Percentiles rank a stretch among this genome's conserved stretches.
These are phyloP conservation scores for Deuterostichococcus epilithicus DNA, from an alignment of 139 green algal genomes.

Conservation along the genomic window DNA sequence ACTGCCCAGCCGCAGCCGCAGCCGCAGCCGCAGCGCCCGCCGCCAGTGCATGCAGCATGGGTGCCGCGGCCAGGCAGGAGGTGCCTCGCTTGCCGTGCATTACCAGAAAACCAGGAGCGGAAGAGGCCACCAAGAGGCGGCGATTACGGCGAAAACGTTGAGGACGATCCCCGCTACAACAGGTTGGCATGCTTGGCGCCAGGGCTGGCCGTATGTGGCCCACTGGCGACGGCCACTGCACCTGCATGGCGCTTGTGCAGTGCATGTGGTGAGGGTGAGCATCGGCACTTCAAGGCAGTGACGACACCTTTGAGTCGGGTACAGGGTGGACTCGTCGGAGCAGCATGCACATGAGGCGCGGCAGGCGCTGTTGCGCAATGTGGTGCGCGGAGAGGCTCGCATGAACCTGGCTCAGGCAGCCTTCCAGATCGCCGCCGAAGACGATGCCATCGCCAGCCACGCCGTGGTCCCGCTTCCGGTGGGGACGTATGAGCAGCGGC, in stretches of 20 bases:
- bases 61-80: neutral
- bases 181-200: slow-evolving; percentile 4
- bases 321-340: slow-evolving; percentile 42
- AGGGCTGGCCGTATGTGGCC: neutral
- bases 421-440: slow-evolving; percentile 64
- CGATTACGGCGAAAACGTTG: neutral
- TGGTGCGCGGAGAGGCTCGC: slow-evolving; percentile 39
- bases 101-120: too few relatives aligned
- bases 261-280: neutral
- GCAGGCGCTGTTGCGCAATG: slow-evolving; percentile 28
- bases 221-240: too few relatives aligned
- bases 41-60: too few relatives aligned
- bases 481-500: neutral
- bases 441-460: slow-evolving; percentile 69
- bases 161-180: slow-evolving; percentile 8
- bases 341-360: slow-evolving; percentile 45
- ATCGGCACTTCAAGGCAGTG: neutral
- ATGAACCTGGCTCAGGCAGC: slow-evolving; percentile 56
- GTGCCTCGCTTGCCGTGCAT: neutral
- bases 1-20: too few relatives aligned
- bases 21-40: too few relatives aligned
- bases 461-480: slow-evolving; percentile 52
- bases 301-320: neutral
- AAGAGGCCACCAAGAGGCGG: neutral
- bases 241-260: too few relatives aligned